A percentile compares a stretch with the other conserved stretches of the same genome.
Evolutionary conservation across 73 alveolate species (phyloP).

Genomic region (Paramecium sonneborni): DNA sequence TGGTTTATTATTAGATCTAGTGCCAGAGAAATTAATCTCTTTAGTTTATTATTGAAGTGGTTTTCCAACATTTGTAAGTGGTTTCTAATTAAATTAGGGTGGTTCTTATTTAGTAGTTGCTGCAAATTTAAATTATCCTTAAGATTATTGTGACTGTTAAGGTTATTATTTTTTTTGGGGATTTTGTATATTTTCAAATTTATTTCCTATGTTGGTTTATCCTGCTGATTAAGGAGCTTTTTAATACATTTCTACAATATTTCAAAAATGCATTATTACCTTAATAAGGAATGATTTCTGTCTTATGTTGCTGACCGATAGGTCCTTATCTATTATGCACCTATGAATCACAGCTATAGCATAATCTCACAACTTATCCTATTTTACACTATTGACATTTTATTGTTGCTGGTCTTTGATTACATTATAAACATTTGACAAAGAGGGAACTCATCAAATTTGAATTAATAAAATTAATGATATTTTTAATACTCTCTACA

Average conservation of each 20-base stretch:
- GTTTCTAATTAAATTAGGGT: not conserved
- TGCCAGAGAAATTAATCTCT: constrained; percentile 36
- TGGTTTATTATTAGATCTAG: not conserved
- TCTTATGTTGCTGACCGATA: constrained; percentile 10
- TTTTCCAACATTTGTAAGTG: not conserved
- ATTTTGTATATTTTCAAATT: not conserved
- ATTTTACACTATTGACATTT: constrained; percentile 21
- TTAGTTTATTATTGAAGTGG: not conserved
- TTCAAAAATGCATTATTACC: not conserved
- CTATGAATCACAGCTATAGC: constrained; percentile 44
- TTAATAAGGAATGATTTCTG: constrained; percentile 53
- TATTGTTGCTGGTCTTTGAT: constrained; percentile 50
- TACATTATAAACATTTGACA: constrained; percentile 34
- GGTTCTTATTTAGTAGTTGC: not conserved
- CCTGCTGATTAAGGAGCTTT: constrained; percentile 33
- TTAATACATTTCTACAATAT: constrained; percentile 28
- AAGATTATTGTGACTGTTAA: not conserved
- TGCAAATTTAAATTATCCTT: constrained; percentile 1
- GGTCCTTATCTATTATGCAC: constrained; percentile 47
- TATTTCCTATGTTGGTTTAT: not conserved
- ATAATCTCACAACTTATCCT: constrained; percentile 21
- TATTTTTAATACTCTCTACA: not conserved
- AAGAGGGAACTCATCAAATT: constrained; percentile 31
- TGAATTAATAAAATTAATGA: not conserved
- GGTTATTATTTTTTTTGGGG: constrained; percentile 11